phyloP scores from a whole-genome alignment of 176 grass and related monocot genomes.

The Urochloa ruziziensis region DNA sequence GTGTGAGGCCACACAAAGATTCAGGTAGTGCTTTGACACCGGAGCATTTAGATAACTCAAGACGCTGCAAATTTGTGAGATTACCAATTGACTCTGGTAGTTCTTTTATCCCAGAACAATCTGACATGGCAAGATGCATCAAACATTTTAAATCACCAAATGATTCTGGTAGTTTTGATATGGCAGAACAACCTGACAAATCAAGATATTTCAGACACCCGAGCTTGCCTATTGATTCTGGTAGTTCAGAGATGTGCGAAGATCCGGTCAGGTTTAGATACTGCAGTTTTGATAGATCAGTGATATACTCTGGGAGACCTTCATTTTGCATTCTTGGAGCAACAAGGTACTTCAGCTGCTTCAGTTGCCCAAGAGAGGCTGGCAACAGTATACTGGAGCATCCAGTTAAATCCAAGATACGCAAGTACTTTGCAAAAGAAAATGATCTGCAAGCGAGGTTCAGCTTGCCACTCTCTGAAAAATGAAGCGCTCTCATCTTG shows the following conservation, averaged over 20 bases:
- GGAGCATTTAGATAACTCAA: neutral
- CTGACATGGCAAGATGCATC: neutral
- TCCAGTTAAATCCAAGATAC: conserved; percentile 23
- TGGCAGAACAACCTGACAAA: neutral
- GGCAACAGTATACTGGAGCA: neutral
- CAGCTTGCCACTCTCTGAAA: neutral
- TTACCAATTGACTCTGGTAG: neutral
- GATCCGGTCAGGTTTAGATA: neutral
- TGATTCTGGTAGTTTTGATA: neutral
- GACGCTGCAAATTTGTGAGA: neutral
- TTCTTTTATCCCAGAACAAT: neutral
- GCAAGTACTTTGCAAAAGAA: neutral
- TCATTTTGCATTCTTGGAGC: neutral
- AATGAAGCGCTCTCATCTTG: conserved; percentile 6
- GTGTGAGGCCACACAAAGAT: neutral
- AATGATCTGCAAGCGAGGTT: neutral
- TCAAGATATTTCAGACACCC: neutral
- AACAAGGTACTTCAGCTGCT: neutral
- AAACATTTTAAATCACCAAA: neutral
- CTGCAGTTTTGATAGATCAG: neutral
- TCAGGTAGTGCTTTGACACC: neutral
- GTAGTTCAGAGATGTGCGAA: neutral
- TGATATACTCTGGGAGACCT: neutral
- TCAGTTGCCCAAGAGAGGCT: neutral
- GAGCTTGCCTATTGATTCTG: neutral